Evolutionary conservation across 495 filamentous ascomycete genomes (phyloP).

Genomic region (Penicillium parvum): DNA sequence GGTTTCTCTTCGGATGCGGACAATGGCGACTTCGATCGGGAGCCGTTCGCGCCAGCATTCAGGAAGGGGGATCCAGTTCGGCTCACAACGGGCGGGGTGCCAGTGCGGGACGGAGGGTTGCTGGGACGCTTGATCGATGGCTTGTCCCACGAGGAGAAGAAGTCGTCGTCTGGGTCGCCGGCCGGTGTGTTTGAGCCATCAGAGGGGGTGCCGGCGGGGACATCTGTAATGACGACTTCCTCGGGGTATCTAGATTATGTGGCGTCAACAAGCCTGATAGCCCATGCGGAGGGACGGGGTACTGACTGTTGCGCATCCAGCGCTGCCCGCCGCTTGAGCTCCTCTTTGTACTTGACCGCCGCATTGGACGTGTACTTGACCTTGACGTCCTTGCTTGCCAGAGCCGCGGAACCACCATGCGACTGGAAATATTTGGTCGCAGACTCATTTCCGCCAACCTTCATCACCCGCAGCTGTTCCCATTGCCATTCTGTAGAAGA

Average conservation of each 20-base stretch:
- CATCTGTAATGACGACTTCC: constrained; percentile 81
- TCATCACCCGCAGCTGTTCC: constrained; percentile 97
- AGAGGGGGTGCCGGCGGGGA: constrained; percentile 51
- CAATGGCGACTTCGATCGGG: constrained; percentile 78
- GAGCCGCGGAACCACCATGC: constrained; percentile 86
- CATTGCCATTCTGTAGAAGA: constrained; percentile 91
- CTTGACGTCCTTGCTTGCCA: constrained; percentile 93
- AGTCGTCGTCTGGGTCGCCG: constrained; percentile 81
- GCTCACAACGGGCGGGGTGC: constrained; percentile 78
- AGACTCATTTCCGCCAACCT: constrained; percentile 96
- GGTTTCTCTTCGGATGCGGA: constrained; percentile 52
- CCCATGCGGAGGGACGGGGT: background rate
- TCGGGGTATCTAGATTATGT: constrained; percentile 62
- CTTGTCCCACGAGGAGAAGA: constrained; percentile 99
- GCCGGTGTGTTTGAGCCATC: constrained; percentile 68
- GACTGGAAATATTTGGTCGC: constrained; percentile 97
- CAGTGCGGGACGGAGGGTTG: constrained; percentile 86
- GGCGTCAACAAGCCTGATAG: constrained; percentile 15
- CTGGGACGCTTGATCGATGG: constrained; percentile 95
- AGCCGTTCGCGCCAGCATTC: constrained; percentile 64
- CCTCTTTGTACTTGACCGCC: constrained; percentile 94
- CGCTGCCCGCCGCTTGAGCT: constrained; percentile 76
- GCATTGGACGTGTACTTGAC: constrained; percentile 90
- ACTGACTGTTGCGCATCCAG: constrained; percentile 74
- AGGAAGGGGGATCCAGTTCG: constrained; percentile 88